Conservation (phyloP, 257 asterid species). For the Capsicum rhomboideum region DNA sequence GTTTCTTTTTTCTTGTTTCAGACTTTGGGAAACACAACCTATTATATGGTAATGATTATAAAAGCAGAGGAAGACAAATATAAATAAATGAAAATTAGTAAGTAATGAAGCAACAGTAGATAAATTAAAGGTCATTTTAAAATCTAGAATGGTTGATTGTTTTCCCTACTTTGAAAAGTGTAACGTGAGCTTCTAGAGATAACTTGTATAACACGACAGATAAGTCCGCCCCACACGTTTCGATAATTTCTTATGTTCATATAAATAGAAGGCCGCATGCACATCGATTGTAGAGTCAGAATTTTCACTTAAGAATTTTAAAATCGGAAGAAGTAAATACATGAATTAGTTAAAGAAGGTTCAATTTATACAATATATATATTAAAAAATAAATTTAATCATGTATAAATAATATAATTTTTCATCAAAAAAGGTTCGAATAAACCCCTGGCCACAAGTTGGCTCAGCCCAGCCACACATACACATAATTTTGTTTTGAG, state of each 20-base stretch:
- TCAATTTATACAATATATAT: too few relatives aligned
- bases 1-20: neutral
- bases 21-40: neutral
- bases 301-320: too few relatives aligned
- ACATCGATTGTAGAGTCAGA: too few relatives aligned
- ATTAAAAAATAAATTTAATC: too few relatives aligned
- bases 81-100: neutral
- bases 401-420: too few relatives aligned
- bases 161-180: neutral
- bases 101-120: neutral
- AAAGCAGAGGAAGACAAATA: neutral
- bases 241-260: neutral
- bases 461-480: too few relatives aligned
- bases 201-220: neutral
- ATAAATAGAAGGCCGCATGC: neutral
- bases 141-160: conserved; percentile 1
- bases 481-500: too few relatives aligned
- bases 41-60: neutral
- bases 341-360: too few relatives aligned
- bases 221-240: neutral
- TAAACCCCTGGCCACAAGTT: too few relatives aligned
- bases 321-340: too few relatives aligned
- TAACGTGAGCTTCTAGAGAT: conserved; percentile 9
- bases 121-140: neutral
- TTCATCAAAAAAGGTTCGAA: too few relatives aligned